Percentiles rank a stretch among this genome's conserved stretches.
These are phyloP conservation scores for Quercus variabilis DNA, from an alignment of 306 rosid species.

Conservation along the genomic window DNA sequence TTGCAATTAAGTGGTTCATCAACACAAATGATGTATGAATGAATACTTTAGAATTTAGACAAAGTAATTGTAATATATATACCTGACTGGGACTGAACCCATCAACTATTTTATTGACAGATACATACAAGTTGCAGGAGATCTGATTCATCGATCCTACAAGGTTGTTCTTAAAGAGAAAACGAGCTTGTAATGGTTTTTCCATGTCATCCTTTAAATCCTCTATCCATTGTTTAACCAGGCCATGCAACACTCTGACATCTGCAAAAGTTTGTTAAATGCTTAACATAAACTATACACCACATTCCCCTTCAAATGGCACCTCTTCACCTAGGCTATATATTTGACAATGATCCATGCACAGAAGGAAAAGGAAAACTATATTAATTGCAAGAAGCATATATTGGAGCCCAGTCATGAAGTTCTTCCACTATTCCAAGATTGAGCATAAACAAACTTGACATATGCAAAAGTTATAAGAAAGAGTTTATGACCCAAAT, in stretches of 20 bases:
- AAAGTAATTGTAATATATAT: not conserved
- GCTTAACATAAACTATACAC: slow-evolving; percentile 7
- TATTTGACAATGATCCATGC: not conserved
- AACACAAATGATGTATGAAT: not conserved
- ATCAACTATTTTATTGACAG: slow-evolving; percentile 44
- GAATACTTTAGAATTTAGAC: not conserved
- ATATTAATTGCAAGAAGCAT: too few species aligned
- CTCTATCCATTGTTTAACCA: slow-evolving; percentile 63
- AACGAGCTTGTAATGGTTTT: slow-evolving; percentile 54
- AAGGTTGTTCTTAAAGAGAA: slow-evolving; percentile 48
- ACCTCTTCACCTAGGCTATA: not conserved
- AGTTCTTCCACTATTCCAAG: too few species aligned
- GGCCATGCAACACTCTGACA: slow-evolving; percentile 59
- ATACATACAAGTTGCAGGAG: slow-evolving; percentile 51
- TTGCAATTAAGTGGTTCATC: slow-evolving; percentile 1
- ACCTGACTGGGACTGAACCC: slow-evolving; percentile 62
- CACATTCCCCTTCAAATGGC: slow-evolving; percentile 5
- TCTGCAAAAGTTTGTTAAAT: slow-evolving; percentile 44
- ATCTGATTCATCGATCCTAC: slow-evolving; percentile 56
- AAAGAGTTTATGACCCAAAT: not conserved
- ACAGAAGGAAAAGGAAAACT: not conserved
- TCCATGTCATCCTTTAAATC: slow-evolving; percentile 59
- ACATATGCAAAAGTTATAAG: too few species aligned
- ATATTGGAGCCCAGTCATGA: too few species aligned
- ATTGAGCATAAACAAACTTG: too few species aligned